Evolutionary conservation across 1,284 basidiomycete genomes (phyloP).

Genomic region (Cronartium quercuum): DNA sequence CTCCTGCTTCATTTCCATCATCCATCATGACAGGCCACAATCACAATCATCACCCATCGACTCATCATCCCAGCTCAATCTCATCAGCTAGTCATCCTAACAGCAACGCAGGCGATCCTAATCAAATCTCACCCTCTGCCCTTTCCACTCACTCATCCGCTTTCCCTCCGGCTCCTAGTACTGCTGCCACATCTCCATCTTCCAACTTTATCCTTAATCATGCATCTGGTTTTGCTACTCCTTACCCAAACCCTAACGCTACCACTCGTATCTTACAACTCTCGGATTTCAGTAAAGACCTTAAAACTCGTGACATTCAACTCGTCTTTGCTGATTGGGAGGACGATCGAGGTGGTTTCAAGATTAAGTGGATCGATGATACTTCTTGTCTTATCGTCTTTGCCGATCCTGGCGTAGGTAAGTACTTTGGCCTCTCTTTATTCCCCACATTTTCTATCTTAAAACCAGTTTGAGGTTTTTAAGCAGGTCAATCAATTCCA

Average conservation of each 20-base stretch:
- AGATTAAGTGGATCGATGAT: conserved; percentile 98
- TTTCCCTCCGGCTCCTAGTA: conserved; percentile 22
- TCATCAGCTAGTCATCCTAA: conserved; percentile 4
- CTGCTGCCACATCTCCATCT: conserved; percentile 34
- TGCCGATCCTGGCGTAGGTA: conserved; percentile 56
- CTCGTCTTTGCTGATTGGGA: conserved; percentile 85
- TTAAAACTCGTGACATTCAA: conserved; percentile 97
- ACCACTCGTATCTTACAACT: conserved; percentile 91
- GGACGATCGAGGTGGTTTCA: conserved; percentile 77
- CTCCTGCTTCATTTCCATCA: not conserved
- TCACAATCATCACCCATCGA: conserved; percentile 5
- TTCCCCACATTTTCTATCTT: conserved; percentile 30
- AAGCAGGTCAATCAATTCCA: conserved; percentile 15
- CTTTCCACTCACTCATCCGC: conserved; percentile 19
- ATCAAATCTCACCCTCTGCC: conserved; percentile 18
- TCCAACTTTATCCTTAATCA: conserved; percentile 21
- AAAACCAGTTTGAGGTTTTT: not conserved
- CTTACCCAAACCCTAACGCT: conserved; percentile 61
- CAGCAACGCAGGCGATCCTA: not conserved
- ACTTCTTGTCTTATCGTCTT: conserved; percentile 93
- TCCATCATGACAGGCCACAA: not conserved
- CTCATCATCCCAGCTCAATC: conserved; percentile 6
- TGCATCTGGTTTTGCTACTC: not conserved
- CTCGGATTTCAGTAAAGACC: conserved; percentile 81
- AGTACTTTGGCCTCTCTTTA: conserved; percentile 42